Conservation (phyloP, 257 asterid genomes). For the Echium plantagineum region DNA sequence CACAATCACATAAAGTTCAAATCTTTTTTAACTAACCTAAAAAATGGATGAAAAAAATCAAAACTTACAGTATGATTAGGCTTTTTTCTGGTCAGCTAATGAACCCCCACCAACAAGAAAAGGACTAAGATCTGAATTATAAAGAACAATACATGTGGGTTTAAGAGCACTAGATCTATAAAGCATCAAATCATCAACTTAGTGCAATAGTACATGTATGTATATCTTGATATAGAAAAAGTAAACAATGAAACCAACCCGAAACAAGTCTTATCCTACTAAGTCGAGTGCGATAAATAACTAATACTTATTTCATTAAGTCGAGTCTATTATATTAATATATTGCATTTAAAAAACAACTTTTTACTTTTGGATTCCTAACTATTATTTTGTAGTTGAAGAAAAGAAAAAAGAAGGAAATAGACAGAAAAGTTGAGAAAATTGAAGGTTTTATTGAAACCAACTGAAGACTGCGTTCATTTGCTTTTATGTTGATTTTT, state of each 20-base stretch:
- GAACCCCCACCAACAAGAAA: conserved; percentile 15
- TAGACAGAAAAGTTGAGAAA: conserved; percentile 8
- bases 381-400: background rate
- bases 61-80: conserved; percentile 28
- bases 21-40: conserved; percentile 6
- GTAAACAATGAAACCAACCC: too few species aligned
- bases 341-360: conserved; percentile 9
- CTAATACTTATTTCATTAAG: too few species aligned
- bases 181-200: conserved; percentile 24
- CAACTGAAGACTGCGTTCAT: background rate
- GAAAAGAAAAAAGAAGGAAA: background rate
- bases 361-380: conserved; percentile 3
- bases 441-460: conserved; percentile 4
- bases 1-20: conserved; percentile 7
- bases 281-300: too few species aligned
- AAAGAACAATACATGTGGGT: conserved; percentile 21
- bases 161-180: conserved; percentile 32
- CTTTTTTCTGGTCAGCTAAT: conserved; percentile 19
- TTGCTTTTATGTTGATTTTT: too few species aligned
- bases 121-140: conserved; percentile 27
- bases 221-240: conserved; percentile 1
- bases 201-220: background rate
- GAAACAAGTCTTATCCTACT: too few species aligned
- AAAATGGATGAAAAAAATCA: background rate
- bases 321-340: too few species aligned